These are phyloP conservation scores for Clarireedia hainanense DNA, from an alignment of 2,329 filamentous ascomycete genomes.

Conservation along the genomic window DNA sequence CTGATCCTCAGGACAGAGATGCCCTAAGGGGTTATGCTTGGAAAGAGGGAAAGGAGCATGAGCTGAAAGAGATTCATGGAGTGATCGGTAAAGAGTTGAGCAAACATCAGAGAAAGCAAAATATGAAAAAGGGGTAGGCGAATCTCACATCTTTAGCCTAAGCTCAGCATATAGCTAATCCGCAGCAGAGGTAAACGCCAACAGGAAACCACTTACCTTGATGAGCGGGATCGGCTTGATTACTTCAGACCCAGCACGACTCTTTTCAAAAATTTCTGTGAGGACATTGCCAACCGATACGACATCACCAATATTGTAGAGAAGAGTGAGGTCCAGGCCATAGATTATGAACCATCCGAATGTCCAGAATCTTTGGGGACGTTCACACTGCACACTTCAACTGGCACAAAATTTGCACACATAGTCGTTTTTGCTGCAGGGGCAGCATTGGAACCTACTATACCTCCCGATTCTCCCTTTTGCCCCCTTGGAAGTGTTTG, in stretches of 20 bases:
- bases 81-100: slow-evolving; percentile 75
- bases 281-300: slow-evolving; percentile 49
- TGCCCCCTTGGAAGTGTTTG: slow-evolving; percentile 20
- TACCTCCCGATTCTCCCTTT: slow-evolving; percentile 32
- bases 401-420: slow-evolving; percentile 46
- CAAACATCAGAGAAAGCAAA: slow-evolving; percentile 69
- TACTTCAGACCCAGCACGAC: slow-evolving; percentile 58
- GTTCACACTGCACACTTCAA: slow-evolving; percentile 56
- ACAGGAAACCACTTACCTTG: slow-evolving; percentile 34
- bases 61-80: slow-evolving; percentile 62
- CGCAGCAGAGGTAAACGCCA: slow-evolving; percentile 30
- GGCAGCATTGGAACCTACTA: slow-evolving; percentile 50
- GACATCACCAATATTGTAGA: slow-evolving; percentile 48
- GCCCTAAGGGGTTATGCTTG: slow-evolving; percentile 63
- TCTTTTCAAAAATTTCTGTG: slow-evolving; percentile 56
- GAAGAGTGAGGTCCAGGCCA: slow-evolving; percentile 37
- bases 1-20: slow-evolving; percentile 69
- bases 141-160: not conserved
- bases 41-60: slow-evolving; percentile 45
- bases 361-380: slow-evolving; percentile 36
- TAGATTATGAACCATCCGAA: slow-evolving; percentile 14
- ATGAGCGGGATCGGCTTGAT: slow-evolving; percentile 60
- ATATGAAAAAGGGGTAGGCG: slow-evolving; percentile 37
- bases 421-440: slow-evolving; percentile 65
- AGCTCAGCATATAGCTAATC: not conserved